Evolutionary conservation across 495 filamentous ascomycete genomes (phyloP).

Genomic region (Hypomontagnella submonticulosa): DNA sequence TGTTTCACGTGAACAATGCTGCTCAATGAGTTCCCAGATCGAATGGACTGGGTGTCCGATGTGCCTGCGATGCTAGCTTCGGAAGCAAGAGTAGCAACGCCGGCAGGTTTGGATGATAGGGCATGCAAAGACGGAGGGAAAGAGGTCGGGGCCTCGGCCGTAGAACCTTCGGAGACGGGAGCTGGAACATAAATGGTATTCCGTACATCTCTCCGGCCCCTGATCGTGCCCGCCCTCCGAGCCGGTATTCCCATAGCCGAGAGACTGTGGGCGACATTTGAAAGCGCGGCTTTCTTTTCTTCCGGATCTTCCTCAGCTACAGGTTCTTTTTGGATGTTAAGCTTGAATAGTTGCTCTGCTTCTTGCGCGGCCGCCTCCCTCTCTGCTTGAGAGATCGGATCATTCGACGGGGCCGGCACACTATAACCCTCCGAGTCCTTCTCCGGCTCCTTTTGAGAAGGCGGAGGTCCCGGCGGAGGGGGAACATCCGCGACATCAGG

Average conservation of each 20-base stretch:
- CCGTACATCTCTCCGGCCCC: constrained; percentile 90
- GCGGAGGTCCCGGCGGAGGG: constrained; percentile 58
- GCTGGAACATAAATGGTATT: constrained; percentile 83
- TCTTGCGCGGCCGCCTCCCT: constrained; percentile 75
- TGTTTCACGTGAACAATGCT: constrained; percentile 73
- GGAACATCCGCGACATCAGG: constrained; percentile 57
- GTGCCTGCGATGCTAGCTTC: constrained; percentile 61
- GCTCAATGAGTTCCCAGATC: constrained; percentile 84
- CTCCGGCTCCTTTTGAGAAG: constrained; percentile 55
- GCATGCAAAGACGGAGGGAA: constrained; percentile 57
- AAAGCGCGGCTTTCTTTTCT: constrained; percentile 82
- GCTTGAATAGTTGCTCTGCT: constrained; percentile 80
- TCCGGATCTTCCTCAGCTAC: constrained; percentile 93
- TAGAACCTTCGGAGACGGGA: constrained; percentile 52
- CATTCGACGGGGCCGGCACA: constrained; percentile 72
- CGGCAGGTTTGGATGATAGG: constrained; percentile 55
- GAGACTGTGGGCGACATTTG: constrained; percentile 90
- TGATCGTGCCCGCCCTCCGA: constrained; percentile 78
- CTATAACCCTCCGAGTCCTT: constrained; percentile 75
- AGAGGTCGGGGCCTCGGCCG: constrained; percentile 50
- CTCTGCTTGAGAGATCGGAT: constrained; percentile 86
- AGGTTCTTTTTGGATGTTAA: constrained; percentile 92
- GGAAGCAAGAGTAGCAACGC: constrained; percentile 58
- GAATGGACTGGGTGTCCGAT: constrained; percentile 92
- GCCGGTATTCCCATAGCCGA: constrained; percentile 65